A percentile compares a stretch with the other conserved stretches of the same genome.
These are phyloP conservation scores for Kodamaea kaohsiungensis DNA, from an alignment of 805 yeast species.

Conservation along the genomic window DNA sequence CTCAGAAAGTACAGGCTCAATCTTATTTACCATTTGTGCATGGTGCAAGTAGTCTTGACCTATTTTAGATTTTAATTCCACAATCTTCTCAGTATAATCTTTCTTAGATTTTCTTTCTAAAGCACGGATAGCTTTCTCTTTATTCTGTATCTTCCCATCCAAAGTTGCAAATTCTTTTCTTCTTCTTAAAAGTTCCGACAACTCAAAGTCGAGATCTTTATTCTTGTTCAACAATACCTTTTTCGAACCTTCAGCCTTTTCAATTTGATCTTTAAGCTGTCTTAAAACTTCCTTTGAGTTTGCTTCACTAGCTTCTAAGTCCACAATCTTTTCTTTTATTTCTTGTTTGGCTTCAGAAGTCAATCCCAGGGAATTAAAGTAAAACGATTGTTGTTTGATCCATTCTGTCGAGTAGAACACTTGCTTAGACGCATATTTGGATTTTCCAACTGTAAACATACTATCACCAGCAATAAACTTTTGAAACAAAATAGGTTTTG, in stretches of 20 bases:
- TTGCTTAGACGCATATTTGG: slow-evolving; percentile 66
- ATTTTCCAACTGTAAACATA: slow-evolving; percentile 51
- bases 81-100: slow-evolving; percentile 45
- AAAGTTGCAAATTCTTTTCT: slow-evolving; percentile 20
- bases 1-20: slow-evolving; percentile 25
- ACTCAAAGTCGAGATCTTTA: slow-evolving; percentile 10
- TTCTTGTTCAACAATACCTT: slow-evolving; percentile 11
- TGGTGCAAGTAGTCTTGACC: slow-evolving; percentile 18
- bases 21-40: slow-evolving; percentile 20
- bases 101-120: slow-evolving; percentile 38
- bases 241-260: slow-evolving; percentile 15
- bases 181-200: slow-evolving; percentile 11
- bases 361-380: slow-evolving; percentile 35
- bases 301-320: slow-evolving; percentile 11
- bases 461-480: slow-evolving; percentile 63
- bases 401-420: slow-evolving; percentile 43
- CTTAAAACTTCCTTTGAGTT: slow-evolving; percentile 14
- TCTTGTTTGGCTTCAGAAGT: slow-evolving; percentile 25
- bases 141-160: slow-evolving; percentile 24
- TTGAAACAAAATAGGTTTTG: slow-evolving; percentile 48
- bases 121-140: slow-evolving; percentile 28
- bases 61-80: slow-evolving; percentile 29
- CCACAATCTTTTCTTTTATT: slow-evolving; percentile 11
- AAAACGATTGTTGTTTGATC: slow-evolving; percentile 25
- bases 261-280: slow-evolving; percentile 19